These are phyloP conservation scores for Pinus albicaulis DNA, from an alignment of 75 land plant species.

Conservation along the genomic window DNA sequence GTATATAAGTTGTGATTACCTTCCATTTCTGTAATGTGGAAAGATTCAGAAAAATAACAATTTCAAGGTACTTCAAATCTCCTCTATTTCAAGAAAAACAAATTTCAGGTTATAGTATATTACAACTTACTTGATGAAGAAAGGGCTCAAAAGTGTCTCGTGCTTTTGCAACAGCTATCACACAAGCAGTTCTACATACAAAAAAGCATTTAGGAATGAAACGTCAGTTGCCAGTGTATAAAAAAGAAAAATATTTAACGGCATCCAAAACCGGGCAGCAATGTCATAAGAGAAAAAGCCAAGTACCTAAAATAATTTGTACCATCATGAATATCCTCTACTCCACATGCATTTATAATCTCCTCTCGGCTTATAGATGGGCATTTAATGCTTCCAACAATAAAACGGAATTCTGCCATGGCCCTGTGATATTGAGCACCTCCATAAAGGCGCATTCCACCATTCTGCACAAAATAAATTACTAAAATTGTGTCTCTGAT, in stretches of 20 bases:
- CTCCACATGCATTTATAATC: slow-evolving; percentile 99
- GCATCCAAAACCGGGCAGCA: not conserved
- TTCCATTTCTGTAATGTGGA: not conserved
- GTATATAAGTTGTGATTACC: not conserved
- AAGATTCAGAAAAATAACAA: not conserved
- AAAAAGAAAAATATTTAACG: not conserved
- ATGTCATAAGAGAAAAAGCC: not conserved
- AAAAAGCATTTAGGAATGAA: slow-evolving; percentile 8
- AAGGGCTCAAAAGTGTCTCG: slow-evolving; percentile 94
- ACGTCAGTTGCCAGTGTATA: not conserved
- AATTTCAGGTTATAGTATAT: not conserved
- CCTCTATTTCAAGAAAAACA: not conserved
- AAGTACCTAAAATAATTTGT: slow-evolving; percentile 92
- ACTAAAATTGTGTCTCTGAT: not conserved
- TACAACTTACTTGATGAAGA: slow-evolving; percentile 74
- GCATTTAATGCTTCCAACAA: slow-evolving; percentile 87
- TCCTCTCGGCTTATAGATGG: slow-evolving; percentile 91
- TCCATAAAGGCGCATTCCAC: slow-evolving; percentile 98
- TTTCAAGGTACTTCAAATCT: not conserved
- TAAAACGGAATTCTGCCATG: slow-evolving; percentile 97
- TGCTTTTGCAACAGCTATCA: slow-evolving; percentile 96
- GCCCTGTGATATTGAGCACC: slow-evolving; percentile 99
- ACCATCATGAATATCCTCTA: slow-evolving; percentile 98
- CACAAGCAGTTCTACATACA: slow-evolving; percentile 85
- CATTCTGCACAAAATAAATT: slow-evolving; percentile 58